Base-by-base conservation (phyloP, 306 rosid species). In the Geum urbanum region DNA sequence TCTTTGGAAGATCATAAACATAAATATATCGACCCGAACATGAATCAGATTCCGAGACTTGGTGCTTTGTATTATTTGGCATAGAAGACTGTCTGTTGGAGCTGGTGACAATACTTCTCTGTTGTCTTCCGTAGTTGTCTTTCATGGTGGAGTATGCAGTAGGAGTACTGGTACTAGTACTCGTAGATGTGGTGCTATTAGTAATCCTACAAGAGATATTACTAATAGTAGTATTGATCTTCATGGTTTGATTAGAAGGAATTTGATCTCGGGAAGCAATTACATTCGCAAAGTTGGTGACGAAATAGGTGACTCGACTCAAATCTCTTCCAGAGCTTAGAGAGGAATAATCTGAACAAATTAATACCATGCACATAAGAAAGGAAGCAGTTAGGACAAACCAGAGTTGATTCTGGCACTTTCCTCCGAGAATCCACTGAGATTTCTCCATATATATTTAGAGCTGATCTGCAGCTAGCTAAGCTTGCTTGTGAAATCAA, bases 1-100 rank as follows among this genome's bases (percentile, higher is more conserved):
- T 77, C 8, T 67, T 72, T 12, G 89, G 83, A 77, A 87, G 83
- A 66, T 83, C 72, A 70, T 87, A 35, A 52, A 70, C 74, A 70
- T 78, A 84, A 40, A 84, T 54, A 20, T 87, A 82, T 80, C 69
- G 47, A 1, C 92, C 83, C 0, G 37, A 69, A 61, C 89, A 87
- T 8, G 15, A 37, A 51, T 67, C 72, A 16, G 27, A 45, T 44
- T 44, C 53, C 20, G 69, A n/a, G 1, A 37, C 39, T 59, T 59
- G 64, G 44, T 32, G 44, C 64, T 59, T 59, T 19, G 64, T 59
- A 32, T 24, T 18, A 18, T n/a, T n/a, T n/a, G n/a, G n/a, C n/a
- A n/a, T n/a, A n/a, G n/a, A n/a, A n/a, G n/a, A n/a, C n/a, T n/a
- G n/a, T n/a, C n/a, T n/a, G n/a, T 37, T 60, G 46, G 61, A 37